These are phyloP conservation scores for Paecilomyces formosus DNA, from an alignment of 2,329 filamentous ascomycete genomes.

Conservation along the genomic window DNA sequence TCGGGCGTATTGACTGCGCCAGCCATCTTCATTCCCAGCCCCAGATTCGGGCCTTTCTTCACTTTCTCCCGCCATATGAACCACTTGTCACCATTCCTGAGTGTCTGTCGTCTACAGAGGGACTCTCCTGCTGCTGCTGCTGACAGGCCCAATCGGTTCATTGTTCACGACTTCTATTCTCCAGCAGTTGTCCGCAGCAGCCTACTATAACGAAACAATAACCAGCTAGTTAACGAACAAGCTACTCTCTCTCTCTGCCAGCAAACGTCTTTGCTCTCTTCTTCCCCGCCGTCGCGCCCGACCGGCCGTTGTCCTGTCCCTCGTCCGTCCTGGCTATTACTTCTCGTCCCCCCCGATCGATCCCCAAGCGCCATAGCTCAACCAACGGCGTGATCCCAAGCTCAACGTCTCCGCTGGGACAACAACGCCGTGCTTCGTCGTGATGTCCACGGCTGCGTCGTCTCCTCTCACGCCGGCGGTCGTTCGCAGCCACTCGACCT, in stretches of 20 bases:
- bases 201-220: no score
- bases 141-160: not conserved
- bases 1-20: not conserved
- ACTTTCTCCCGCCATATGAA: not conserved
- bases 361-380: constrained; percentile 6
- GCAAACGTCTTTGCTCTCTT: not conserved
- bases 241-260: not conserved
- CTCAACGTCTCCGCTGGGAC: constrained; percentile 4
- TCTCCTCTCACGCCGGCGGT: constrained; percentile 39
- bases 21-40: not conserved
- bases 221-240: no score
- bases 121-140: not conserved
- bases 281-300: not conserved
- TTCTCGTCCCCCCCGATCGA: not conserved
- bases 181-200: not conserved
- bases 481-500: constrained; percentile 44
- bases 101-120: not conserved
- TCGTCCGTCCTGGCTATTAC: not conserved
- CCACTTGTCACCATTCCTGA: not conserved
- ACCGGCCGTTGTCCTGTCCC: not conserved
- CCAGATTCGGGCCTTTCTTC: not conserved
- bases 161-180: not conserved
- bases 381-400: constrained; percentile 9
- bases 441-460: constrained; percentile 40
- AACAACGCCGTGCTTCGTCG: constrained; percentile 7